phyloP scores from a whole-genome alignment of 1,284 basidiomycete genomes.

The Coniophora puteana region DNA sequence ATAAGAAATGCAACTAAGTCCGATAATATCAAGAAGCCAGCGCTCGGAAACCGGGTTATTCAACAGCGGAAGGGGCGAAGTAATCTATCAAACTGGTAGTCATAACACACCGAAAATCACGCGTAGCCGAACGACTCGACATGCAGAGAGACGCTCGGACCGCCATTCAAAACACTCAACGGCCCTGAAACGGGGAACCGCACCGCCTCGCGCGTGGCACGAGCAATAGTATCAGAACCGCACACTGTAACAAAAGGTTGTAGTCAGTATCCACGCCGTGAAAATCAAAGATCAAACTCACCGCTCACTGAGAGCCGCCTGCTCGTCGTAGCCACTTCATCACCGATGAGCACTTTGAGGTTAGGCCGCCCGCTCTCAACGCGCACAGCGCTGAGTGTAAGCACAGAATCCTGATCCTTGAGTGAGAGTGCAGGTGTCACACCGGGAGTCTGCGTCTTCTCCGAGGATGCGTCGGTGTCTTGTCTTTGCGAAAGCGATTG shows the following conservation, averaged over 20 bases:
- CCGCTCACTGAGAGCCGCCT: slow-evolving; percentile 38
- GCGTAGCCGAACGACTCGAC: slow-evolving; percentile 39
- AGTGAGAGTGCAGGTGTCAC: too few relatives aligned
- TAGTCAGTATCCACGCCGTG: background rate
- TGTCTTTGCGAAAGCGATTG: too few relatives aligned
- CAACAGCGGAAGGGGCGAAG: too few relatives aligned
- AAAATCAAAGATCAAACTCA: slow-evolving; percentile 20
- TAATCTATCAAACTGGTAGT: too few relatives aligned
- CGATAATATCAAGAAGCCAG: too few relatives aligned
- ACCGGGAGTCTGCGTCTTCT: too few relatives aligned
- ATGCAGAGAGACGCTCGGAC: slow-evolving; percentile 39
- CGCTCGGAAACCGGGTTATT: too few relatives aligned
- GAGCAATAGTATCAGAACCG: slow-evolving; percentile 35
- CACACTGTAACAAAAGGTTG: slow-evolving; percentile 30
- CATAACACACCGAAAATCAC: too few relatives aligned
- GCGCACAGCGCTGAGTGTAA: too few relatives aligned
- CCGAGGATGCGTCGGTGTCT: too few relatives aligned
- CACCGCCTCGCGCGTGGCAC: slow-evolving; percentile 31
- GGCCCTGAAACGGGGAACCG: slow-evolving; percentile 28
- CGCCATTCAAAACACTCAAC: slow-evolving; percentile 30
- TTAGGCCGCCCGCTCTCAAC: slow-evolving; percentile 36
- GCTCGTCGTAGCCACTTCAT: slow-evolving; percentile 20
- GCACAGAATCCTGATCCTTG: too few relatives aligned
- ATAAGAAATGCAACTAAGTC: too few relatives aligned
- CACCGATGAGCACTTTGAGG: slow-evolving; percentile 18